Conservation (phyloP, 805 yeast genomes). For the Ogataea haglerorum region DNA sequence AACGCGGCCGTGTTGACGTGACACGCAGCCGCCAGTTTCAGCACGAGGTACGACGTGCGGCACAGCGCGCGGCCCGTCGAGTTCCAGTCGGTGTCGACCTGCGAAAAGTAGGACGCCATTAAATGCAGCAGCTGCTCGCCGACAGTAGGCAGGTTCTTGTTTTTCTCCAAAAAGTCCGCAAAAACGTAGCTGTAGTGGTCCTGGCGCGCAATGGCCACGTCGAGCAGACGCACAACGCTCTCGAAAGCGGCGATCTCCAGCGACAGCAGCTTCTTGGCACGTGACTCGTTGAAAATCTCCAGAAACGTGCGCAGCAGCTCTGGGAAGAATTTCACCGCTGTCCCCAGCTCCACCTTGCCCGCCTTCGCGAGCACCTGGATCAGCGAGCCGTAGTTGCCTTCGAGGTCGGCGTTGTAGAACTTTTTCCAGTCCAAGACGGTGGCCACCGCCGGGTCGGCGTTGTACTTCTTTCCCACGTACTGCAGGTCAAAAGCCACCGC, state of each 20-base stretch:
- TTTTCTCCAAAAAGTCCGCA: slow-evolving; percentile 43
- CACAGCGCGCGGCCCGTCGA: slow-evolving; percentile 62
- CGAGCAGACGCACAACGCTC: slow-evolving; percentile 58
- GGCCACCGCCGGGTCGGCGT: slow-evolving; percentile 53
- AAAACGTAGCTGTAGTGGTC: slow-evolving; percentile 59
- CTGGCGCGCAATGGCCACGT: slow-evolving; percentile 61
- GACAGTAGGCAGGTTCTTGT: slow-evolving; percentile 40
- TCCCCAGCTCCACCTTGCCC: slow-evolving; percentile 50
- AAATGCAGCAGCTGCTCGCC: slow-evolving; percentile 49
- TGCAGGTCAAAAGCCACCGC: slow-evolving; percentile 51
- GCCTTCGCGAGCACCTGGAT: slow-evolving; percentile 46
- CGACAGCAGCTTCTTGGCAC: slow-evolving; percentile 16
- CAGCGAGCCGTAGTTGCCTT: slow-evolving; percentile 40
- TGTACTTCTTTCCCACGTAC: slow-evolving; percentile 67
- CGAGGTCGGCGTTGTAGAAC: slow-evolving; percentile 40
- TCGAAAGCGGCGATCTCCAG: slow-evolving; percentile 42
- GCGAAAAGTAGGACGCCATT: slow-evolving; percentile 44
- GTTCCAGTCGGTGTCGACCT: slow-evolving; percentile 56
- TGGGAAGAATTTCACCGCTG: slow-evolving; percentile 59
- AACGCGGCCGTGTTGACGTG: slow-evolving; percentile 11
- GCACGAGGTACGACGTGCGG: slow-evolving; percentile 50
- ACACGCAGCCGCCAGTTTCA: slow-evolving; percentile 38
- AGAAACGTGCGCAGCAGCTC: slow-evolving; percentile 43
- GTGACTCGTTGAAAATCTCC: slow-evolving; percentile 32
- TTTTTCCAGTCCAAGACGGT: slow-evolving; percentile 52